A percentile compares a stretch with the other conserved stretches of the same genome.
These are phyloP conservation scores for Phytopythium sindhum DNA, from an alignment of 352 stramenopile genomes.

Conservation along the genomic window DNA sequence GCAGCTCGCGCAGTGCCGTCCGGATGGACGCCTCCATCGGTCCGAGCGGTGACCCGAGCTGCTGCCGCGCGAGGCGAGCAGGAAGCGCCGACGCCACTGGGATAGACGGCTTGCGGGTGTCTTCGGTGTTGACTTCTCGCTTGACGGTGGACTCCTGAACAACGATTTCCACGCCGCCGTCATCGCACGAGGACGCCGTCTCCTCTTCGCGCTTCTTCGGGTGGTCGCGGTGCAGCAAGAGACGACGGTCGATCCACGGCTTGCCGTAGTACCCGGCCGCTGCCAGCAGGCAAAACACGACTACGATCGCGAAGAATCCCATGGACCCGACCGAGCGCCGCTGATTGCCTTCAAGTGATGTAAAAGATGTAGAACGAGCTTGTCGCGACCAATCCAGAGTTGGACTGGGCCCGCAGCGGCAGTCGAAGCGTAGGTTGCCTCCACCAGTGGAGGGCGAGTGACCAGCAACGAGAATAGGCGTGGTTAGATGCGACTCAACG, in stretches of 20 bases:
- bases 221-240: conserved; percentile 17
- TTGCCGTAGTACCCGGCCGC: conserved; percentile 21
- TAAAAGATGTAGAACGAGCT: neutral
- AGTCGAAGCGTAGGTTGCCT: neutral
- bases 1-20: conserved; percentile 40
- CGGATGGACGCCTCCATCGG: conserved; percentile 43
- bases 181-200: neutral
- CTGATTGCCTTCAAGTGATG: neutral
- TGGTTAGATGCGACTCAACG: neutral
- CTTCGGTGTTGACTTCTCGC: neutral
- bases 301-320: conserved; percentile 14
- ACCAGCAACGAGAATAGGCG: neutral
- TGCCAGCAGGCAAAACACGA: conserved; percentile 25
- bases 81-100: conserved; percentile 2
- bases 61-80: conserved; percentile 13
- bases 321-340: conserved; percentile 3
- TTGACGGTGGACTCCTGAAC: conserved; percentile 27
- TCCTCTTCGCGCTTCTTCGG: conserved; percentile 34
- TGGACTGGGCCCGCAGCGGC: neutral
- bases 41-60: conserved; percentile 21
- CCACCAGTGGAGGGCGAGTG: neutral
- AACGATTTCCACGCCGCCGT: conserved; percentile 38
- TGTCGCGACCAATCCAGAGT: neutral
- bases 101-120: neutral
- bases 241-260: conserved; percentile 20